phyloP scores from a whole-genome alignment of 805 yeast species.

The Naumovozyma baii region DNA sequence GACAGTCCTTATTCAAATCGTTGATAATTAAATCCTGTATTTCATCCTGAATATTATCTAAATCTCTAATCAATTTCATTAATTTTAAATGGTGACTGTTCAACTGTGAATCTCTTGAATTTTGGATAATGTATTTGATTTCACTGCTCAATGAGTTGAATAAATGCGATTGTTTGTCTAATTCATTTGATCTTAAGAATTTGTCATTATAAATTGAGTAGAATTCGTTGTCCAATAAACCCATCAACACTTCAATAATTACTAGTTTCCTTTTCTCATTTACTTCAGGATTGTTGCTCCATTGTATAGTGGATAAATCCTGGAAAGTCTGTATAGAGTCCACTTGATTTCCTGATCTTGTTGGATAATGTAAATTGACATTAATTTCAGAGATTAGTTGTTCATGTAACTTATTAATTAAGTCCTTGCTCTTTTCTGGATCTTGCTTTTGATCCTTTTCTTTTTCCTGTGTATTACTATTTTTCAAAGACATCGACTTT shows the following conservation, averaged over 20 bases:
- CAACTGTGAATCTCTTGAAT: slow-evolving; percentile 59
- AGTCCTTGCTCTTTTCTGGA: slow-evolving; percentile 6
- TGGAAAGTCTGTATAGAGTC: slow-evolving; percentile 21
- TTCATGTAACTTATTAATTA: slow-evolving; percentile 24
- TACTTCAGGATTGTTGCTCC: slow-evolving; percentile 3
- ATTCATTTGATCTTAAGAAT: slow-evolving; percentile 41
- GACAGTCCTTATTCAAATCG: slow-evolving; percentile 62
- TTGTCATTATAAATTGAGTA: slow-evolving; percentile 34
- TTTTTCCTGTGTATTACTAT: background rate
- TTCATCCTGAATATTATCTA: slow-evolving; percentile 67
- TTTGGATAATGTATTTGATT: slow-evolving; percentile 64
- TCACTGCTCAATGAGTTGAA: slow-evolving; percentile 92
- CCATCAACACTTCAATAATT: slow-evolving; percentile 28
- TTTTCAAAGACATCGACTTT: slow-evolving; percentile 3
- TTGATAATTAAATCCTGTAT: slow-evolving; percentile 51
- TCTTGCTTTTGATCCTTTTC: background rate
- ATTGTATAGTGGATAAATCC: slow-evolving; percentile 3
- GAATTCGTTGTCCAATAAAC: slow-evolving; percentile 32
- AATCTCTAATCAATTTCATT: slow-evolving; percentile 61
- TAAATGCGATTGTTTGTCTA: slow-evolving; percentile 79
- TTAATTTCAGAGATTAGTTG: slow-evolving; percentile 24
- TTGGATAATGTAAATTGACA: slow-evolving; percentile 14
- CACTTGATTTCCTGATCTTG: slow-evolving; percentile 25
- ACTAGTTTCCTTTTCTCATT: slow-evolving; percentile 17
- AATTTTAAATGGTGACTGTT: slow-evolving; percentile 57